phyloP scores from a whole-genome alignment of 164 flowering plant genomes.

The Buxus sempervirens region DNA sequence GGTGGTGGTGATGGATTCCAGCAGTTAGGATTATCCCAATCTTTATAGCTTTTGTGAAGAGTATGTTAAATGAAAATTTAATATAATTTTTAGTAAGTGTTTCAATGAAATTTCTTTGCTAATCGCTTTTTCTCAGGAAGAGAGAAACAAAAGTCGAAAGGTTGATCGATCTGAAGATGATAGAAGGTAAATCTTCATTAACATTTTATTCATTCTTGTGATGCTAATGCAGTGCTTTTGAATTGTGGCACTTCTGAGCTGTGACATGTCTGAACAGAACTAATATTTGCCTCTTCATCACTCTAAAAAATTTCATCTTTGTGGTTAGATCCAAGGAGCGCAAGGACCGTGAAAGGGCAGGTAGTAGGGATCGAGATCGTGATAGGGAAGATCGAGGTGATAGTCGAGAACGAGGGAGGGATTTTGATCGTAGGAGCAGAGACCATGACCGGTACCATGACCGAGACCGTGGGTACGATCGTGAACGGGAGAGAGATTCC shows the following conservation, averaged over 20 bases:
- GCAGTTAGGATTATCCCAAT: too few species aligned
- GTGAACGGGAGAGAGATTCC: conserved; percentile 58
- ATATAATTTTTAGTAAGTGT: background rate
- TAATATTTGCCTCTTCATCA: background rate
- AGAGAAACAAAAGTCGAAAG: conserved; percentile 65
- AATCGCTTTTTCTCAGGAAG: conserved; percentile 60
- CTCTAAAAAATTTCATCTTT: background rate
- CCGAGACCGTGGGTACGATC: conserved; percentile 56
- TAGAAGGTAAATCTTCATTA: conserved; percentile 48
- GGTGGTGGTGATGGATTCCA: too few species aligned
- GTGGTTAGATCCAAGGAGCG: conserved; percentile 69
- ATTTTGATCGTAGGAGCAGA: conserved; percentile 51
- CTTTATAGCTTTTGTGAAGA: background rate
- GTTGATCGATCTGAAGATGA: conserved; percentile 54
- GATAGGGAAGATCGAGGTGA: conserved; percentile 59
- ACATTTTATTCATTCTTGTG: background rate
- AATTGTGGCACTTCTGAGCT: background rate
- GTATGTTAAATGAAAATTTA: background rate
- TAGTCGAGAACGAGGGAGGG: conserved; percentile 60
- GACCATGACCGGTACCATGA: conserved; percentile 71
- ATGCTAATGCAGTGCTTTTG: background rate
- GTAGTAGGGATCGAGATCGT: conserved; percentile 26
- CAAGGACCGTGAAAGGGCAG: conserved; percentile 43
- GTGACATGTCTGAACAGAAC: background rate
- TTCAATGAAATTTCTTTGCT: background rate